A percentile compares a stretch with the other conserved stretches of the same genome.
Conservation (phyloP, 352 stramenopile species). For the Pythium periplocum region DNA sequence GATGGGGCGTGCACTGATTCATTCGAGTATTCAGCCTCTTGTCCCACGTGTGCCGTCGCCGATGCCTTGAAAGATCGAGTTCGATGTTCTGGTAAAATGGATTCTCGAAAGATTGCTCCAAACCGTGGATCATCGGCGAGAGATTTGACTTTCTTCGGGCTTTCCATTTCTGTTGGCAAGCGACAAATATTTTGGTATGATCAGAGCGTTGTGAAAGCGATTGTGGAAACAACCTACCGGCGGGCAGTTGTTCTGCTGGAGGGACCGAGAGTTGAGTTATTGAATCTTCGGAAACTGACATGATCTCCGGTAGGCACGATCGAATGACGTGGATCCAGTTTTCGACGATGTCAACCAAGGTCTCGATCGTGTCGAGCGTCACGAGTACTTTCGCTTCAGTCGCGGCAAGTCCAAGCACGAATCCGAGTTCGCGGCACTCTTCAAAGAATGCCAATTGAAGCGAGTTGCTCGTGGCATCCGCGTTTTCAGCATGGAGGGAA, state of each 20-base stretch:
- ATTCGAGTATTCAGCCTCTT: too few relatives aligned
- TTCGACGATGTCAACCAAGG: constrained; percentile 58
- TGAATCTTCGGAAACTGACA: constrained; percentile 1
- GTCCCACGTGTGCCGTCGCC: too few relatives aligned
- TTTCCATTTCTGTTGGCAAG: constrained; percentile 17
- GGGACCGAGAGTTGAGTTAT: too few relatives aligned
- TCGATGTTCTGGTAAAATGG: constrained; percentile 18
- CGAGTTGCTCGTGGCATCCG: constrained; percentile 11
- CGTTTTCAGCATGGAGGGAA: constrained; percentile 3
- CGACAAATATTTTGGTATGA: background rate
- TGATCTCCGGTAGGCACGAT: constrained; percentile 38
- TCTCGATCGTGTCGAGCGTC: constrained; percentile 51
- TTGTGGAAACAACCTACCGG: too few relatives aligned
- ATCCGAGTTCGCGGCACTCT: constrained; percentile 45
- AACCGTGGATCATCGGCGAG: constrained; percentile 71
- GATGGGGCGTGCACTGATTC: background rate
- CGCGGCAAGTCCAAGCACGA: constrained; percentile 48
- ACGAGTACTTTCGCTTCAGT: constrained; percentile 55
- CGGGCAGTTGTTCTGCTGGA: too few relatives aligned
- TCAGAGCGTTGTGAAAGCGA: too few relatives aligned
- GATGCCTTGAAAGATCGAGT: constrained; percentile 8
- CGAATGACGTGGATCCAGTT: constrained; percentile 54
- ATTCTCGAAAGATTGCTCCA: constrained; percentile 38
- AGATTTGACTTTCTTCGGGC: constrained; percentile 59
- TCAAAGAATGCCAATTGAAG: constrained; percentile 31